These are phyloP conservation scores for Thalassiosira hispida DNA, from an alignment of 352 stramenopile genomes.

Conservation along the genomic window DNA sequence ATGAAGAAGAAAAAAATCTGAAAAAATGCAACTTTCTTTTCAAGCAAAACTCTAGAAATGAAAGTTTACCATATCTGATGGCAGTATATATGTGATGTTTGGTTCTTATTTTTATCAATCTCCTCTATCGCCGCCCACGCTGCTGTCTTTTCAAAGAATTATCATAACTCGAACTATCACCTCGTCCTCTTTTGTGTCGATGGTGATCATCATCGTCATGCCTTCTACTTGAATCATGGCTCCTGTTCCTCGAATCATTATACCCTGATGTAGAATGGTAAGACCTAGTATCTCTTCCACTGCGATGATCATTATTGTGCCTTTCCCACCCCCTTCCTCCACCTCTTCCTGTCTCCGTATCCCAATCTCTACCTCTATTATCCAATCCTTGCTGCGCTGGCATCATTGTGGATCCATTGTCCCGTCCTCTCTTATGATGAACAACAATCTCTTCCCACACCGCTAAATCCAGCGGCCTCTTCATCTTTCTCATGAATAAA, in stretches of 20 bases:
- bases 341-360: neutral
- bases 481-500: conserved; percentile 64
- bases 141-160: conserved; percentile 11
- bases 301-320: neutral
- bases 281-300: neutral
- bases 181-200: conserved; percentile 20
- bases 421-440: conserved; percentile 6
- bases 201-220: conserved; percentile 4
- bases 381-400: neutral
- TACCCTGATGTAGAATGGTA: neutral
- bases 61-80: no score
- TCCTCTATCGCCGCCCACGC: conserved; percentile 13
- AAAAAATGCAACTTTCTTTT: no score
- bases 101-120: neutral
- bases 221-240: neutral
- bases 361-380: conserved; percentile 5
- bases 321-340: neutral
- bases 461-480: conserved; percentile 22
- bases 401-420: neutral
- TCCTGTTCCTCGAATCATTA: neutral
- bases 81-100: no score
- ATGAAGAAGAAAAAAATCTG: no score
- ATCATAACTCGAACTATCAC: neutral
- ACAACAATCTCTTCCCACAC: conserved; percentile 50
- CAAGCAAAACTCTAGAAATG: no score